These are phyloP conservation scores for Amylostereum areolatum DNA, from an alignment of 1,284 basidiomycete genomes.

Conservation along the genomic window DNA sequence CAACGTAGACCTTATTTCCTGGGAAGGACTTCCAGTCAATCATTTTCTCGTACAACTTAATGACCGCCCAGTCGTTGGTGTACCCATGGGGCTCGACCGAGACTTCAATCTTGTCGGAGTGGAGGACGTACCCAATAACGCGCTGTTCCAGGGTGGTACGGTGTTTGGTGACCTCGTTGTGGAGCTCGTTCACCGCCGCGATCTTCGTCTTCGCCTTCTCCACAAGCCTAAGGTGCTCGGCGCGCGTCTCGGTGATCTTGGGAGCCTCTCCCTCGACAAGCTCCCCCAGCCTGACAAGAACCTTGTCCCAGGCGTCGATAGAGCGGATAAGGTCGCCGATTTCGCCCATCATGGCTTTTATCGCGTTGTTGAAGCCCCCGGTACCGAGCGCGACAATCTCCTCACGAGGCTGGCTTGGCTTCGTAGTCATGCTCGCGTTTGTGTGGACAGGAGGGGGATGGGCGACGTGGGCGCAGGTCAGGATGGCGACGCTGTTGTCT, in stretches of 20 bases:
- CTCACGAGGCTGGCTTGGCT: constrained; percentile 23
- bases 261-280: constrained; percentile 17
- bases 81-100: constrained; percentile 17
- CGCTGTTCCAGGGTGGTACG: constrained; percentile 18
- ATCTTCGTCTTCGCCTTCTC: constrained; percentile 19
- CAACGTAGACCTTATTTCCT: constrained; percentile 30
- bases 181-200: constrained; percentile 16
- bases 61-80: constrained; percentile 25
- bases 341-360: constrained; percentile 22
- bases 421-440: constrained; percentile 21
- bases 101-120: constrained; percentile 22
- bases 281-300: constrained; percentile 20
- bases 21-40: constrained; percentile 22
- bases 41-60: constrained; percentile 24
- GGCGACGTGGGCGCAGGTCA: constrained; percentile 23
- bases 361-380: constrained; percentile 22
- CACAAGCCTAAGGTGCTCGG: constrained; percentile 19
- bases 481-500: constrained; percentile 18
- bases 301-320: constrained; percentile 19
- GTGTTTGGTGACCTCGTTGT: constrained; percentile 22
- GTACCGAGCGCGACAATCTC: constrained; percentile 29
- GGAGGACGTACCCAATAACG: constrained; percentile 28
- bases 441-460: constrained; percentile 17
- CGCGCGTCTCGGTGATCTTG: constrained; percentile 18
- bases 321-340: constrained; percentile 20